A percentile compares a stretch with the other conserved stretches of the same genome.
phyloP scores from a whole-genome alignment of 2,329 filamentous ascomycete species.

The Trichoderma cornu-damae region DNA sequence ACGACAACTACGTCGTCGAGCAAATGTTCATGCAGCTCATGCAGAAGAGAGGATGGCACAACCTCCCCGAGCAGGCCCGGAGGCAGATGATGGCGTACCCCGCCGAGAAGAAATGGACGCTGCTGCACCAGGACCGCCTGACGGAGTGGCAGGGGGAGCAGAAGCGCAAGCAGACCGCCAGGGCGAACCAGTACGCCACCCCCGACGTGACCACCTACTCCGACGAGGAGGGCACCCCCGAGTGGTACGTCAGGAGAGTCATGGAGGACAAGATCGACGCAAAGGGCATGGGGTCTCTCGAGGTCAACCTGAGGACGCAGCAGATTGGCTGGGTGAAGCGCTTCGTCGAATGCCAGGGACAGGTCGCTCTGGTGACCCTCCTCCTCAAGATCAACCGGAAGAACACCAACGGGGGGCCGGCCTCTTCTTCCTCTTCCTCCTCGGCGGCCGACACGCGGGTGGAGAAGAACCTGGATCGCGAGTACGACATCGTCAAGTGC shows the following conservation, averaged over 20 bases:
- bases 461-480: constrained; percentile 80
- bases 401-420: constrained; percentile 69
- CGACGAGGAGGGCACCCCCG: constrained; percentile 91
- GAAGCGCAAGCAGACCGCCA: constrained; percentile 72
- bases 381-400: constrained; percentile 90
- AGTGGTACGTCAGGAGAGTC: constrained; percentile 96
- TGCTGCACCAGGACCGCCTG: constrained; percentile 90
- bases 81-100: constrained; percentile 96
- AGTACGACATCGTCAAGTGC: constrained; percentile 98
- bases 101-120: constrained; percentile 91
- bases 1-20: constrained; percentile 78
- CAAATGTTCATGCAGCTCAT: constrained; percentile 89
- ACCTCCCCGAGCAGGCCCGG: constrained; percentile 87
- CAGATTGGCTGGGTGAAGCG: constrained; percentile 96
- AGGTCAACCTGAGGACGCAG: constrained; percentile 91
- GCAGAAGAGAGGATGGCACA: constrained; percentile 97
- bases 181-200: constrained; percentile 64
- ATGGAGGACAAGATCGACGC: constrained; percentile 92
- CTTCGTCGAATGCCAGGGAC: constrained; percentile 95
- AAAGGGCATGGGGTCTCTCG: constrained; percentile 87
- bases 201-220: constrained; percentile 69
- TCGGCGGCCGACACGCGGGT: constrained; percentile 45
- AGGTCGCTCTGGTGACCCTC: constrained; percentile 91
- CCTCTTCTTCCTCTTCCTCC: constrained; percentile 40
- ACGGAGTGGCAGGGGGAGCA: constrained; percentile 93